Evolutionary conservation across 2,329 filamentous ascomycete species (phyloP), one percentile per base, ranked within the genome.

Genomic region (Fusarium keratoplasticum): DNA sequence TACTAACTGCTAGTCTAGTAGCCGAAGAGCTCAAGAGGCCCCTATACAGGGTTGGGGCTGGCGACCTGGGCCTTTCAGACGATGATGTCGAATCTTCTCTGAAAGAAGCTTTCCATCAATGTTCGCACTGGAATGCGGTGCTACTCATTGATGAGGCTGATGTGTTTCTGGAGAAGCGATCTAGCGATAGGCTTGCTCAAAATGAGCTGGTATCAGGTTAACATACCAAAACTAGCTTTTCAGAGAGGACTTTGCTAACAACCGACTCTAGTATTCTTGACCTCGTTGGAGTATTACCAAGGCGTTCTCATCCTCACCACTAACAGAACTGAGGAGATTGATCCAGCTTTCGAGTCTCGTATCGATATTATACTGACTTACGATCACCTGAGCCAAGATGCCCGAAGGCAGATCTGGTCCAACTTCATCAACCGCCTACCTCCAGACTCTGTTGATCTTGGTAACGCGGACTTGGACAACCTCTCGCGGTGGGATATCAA

Each of bases 271-370:
- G 72, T 68, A 4, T 75, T 75, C 29, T 65, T 84, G 6, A 78
- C 79, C 0, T 61, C 79, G 0, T 40, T 84, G 5, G 82, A 84
- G 60, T 83, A 83, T 64, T 83, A 82, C 52, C 61, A 69, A 1
- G 84, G 84, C 0, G 74, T 84, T 31, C 70, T 84, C 11, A 81
- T 82, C 58, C 78, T 86, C 2, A 86, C 84, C 0, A 86, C 84
- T 5, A 86, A 86, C 70, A 80, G 83, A 3, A 80, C 83, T 9
- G 80, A 77, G 35, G 77, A 78, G 16, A 83, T 87, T 50, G 85
- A 86, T 72, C 75, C 79, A 16, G 84, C 85, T 33, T 83, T 87
- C 29, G 83, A 83, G 25, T 83, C 80, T n/a, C 82, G 84, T 7
- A 85, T 87, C 71, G 84, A 86, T 71, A 81, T 86, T 4, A 44